Percentiles rank a stretch among this genome's conserved stretches.
Evolutionary conservation across 2,329 filamentous ascomycete species (phyloP).

Genomic region (Myriosclerotinia curreyana): DNA sequence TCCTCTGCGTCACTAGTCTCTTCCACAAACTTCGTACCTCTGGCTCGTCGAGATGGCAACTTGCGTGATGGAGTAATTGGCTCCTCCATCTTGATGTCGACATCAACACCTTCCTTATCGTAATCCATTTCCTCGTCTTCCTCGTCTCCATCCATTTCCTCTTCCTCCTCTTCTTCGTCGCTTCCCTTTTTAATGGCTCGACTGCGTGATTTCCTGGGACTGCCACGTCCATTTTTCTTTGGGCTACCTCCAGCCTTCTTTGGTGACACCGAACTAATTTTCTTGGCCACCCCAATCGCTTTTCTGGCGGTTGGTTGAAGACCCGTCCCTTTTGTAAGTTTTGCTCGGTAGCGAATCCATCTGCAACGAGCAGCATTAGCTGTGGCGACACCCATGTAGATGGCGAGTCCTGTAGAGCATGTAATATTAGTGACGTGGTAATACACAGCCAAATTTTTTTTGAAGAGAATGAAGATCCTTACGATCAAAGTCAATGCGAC

Average conservation of each 20-base stretch:
- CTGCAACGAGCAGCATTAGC: background rate
- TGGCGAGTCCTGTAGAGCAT: background rate
- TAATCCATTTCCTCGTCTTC: background rate
- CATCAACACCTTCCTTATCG: background rate
- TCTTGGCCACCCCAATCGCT: background rate
- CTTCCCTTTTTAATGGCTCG: background rate
- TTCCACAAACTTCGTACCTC: conserved; percentile 2
- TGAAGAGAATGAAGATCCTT: background rate
- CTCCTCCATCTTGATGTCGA: background rate
- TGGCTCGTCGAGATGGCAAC: conserved; percentile 2
- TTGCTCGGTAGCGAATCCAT: conserved; percentile 6
- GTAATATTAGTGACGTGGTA: background rate
- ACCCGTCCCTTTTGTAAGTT: background rate
- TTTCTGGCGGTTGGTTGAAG: background rate
- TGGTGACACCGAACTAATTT: background rate
- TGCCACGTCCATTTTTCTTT: background rate
- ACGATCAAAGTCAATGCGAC: background rate
- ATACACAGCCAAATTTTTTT: too few relatives aligned
- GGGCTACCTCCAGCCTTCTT: background rate
- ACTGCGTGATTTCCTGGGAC: background rate
- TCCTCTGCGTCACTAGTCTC: conserved; percentile 2
- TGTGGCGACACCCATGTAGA: background rate
- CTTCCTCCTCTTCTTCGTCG: background rate
- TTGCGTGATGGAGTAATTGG: conserved; percentile 1
- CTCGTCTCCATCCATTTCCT: background rate